Base-by-base conservation (phyloP, 257 asterid genomes). In the Rauvolfia tetraphylla region DNA sequence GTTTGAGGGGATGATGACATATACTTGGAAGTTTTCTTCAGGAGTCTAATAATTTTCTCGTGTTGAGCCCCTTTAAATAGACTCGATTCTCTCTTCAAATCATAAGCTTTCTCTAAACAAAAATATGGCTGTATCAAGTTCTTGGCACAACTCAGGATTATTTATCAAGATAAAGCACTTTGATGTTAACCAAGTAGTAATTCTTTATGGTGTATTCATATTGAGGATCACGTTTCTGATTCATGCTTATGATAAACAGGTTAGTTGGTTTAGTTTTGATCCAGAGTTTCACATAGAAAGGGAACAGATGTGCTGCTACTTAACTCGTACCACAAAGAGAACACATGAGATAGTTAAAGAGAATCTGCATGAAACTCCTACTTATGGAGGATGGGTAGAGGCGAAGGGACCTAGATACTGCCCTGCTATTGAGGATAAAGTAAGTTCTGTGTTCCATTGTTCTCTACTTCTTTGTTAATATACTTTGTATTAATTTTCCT, bases 401-500 rank as follows among this genome's bases (percentile, higher is more conserved):
- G 96, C 99, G 57, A 95, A 91, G 89, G 99, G 99, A 72, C 99
- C 99, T 82, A 93, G 99, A 82, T 95, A 95, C 88, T 95, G 99
- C 93, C 99, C 99, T 76, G 89, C 99, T 78, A 95, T 95, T 74
- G 99, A 95, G 87, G 99, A 95, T 78, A 95, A 95, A 96, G 99
- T 95, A 79, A 31, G 84, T 67, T 67, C 18, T 89, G 18, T 51
- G 73, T 72, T 76, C 49, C 51, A 65, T 39, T 75, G 42, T 46
- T 36, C 42, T 78, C 27, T 75, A 23, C 67, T 58, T 67, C 66
- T 78, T 17, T 75, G 5, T 3, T 71, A 29, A 44, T 5, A 17
- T 44, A 46, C 12, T 27, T 13, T 49, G 25, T 15, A 49, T 27
- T n/a, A 23, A 48, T 61, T 17, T 34, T 25, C 11, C 17, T 39